Base-by-base conservation (phyloP, 108 stramenopile species). In the Mediolabrus comicus region DNA sequence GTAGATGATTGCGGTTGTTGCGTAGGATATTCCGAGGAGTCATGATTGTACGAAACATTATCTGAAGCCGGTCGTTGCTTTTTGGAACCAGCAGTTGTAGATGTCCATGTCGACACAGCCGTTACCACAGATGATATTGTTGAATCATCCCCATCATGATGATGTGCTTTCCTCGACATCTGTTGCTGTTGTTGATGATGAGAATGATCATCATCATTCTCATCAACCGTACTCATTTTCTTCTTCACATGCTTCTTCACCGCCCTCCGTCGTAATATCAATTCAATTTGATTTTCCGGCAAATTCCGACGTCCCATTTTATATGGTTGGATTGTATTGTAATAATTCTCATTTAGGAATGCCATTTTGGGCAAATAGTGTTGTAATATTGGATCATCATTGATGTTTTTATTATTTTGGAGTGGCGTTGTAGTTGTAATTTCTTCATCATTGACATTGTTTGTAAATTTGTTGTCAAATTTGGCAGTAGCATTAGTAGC, bases 201-300 rank as follows among this genome's bases (percentile, higher is more conserved):
- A 28, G 25, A 10, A 4, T 3, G 29, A 19, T 11, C 9, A 16
- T 17, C 29, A 14, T 57, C 32, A 8, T 33, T 57, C 56, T 33
- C 29, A 12, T 41, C 39, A 11, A 41, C 39, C 39, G 11, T 10
- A 36, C 51, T 22, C 4, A 31, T 67, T n/a, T n/a, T n/a, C n/a
- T n/a, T n/a, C 24, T 29, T 41, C 31, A 29, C 59, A 17, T 53
- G 19, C 57, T 78, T 78, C 38, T 66, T 71, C 4, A 78, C 55
- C 14, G 77, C 77, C 30, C 65, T 56, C 17, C 77, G 68, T 53
- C 77, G 57, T 17, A 78, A 57, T 31, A 78, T 62, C 26, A 78
- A 57, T 58, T 78, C 77, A 46, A 78, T 32, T 66, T 78, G 77
- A 78, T 78, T 66, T 14, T 34, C 33, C 34, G 77, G 77, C 31